Base-by-base conservation (phyloP, 192 early-diverging fungal species). In the Backusella liffmaniae region DNA sequence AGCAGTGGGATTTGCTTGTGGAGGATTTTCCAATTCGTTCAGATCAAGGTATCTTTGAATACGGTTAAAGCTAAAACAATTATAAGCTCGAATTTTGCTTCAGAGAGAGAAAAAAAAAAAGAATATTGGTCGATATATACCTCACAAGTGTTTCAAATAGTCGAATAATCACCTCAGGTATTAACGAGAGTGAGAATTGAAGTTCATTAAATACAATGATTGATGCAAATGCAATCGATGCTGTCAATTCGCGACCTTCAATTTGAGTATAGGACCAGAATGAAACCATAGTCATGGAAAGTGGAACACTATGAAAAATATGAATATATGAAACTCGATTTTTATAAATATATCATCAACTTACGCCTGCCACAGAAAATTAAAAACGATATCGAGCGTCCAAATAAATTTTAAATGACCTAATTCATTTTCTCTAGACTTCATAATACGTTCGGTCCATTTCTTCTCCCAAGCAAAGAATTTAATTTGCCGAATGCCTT, bases 401-500 rank as follows among this genome's bases (percentile, higher is more conserved):
- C 65, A 72, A 13, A 65, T 59, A 0, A 21, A 39, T 32, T 66
- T 41, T 9, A 88, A 37, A 18, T 85, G 77, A 10, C 65, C 67
- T 16, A 88, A 68, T 46, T 88, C 86, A 3, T 76, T 59, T 23
- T 76, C 70, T 65, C 91, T 85, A 37, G 85, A 80, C 44, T 77
- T 84, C 34, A 88, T 75, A 29, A 97, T 86, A n/a, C 87, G 82
- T 8, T 88, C 80, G 0, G 32, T 10, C 79, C 79, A 80, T 18
- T 71, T 39, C 18, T n/a, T 46, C 73, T 94, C 89, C 93, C 93
- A 94, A 18, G 91, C 90, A 83, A 91, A 91, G 70, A 97, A 86
- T 80, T 98, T 98, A 76, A 98, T 91, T 72, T 95, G 91, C 13
- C 94, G 90, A 42, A 98, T 96, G 37, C 93, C 94, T 82, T 94